Conservation (phyloP, 2,329 filamentous ascomycete genomes). For the Neodidymelliopsis sp. region DNA sequence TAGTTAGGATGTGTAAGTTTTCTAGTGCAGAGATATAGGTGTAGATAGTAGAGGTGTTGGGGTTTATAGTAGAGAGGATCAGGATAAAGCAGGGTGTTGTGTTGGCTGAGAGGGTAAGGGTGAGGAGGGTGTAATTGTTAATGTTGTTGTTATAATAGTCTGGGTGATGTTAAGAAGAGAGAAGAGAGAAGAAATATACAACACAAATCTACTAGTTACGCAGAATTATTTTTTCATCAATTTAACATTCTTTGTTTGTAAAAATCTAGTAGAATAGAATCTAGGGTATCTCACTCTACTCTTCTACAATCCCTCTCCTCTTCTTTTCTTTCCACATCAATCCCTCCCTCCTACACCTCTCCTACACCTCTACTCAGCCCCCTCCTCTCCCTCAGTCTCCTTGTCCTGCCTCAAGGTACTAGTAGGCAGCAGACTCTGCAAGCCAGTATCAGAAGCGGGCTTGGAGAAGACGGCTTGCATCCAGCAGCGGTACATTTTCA, state of each 20-base stretch:
- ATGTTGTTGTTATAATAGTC: not conserved
- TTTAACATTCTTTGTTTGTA: too few species aligned
- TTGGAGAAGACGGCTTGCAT: conserved; percentile 84
- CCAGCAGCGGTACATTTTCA: conserved; percentile 99
- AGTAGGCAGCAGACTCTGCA: conserved; percentile 41
- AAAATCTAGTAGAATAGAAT: too few species aligned
- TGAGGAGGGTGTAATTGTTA: not conserved
- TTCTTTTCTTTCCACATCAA: too few species aligned
- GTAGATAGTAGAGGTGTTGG: conserved; percentile 34
- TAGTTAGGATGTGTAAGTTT: conserved; percentile 22
- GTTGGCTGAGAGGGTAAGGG: conserved; percentile 9
- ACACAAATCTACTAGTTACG: too few species aligned
- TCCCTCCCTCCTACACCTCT: not conserved
- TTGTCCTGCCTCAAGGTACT: conserved; percentile 45
- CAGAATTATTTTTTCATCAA: too few species aligned
- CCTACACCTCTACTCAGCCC: conserved; percentile 8
- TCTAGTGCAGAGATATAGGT: conserved; percentile 24
- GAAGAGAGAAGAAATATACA: too few species aligned
- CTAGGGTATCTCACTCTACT: too few species aligned
- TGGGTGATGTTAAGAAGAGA: too few species aligned
- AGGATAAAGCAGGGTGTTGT: conserved; percentile 35
- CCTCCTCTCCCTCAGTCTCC: conserved; percentile 15
- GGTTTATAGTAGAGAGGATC: conserved; percentile 32
- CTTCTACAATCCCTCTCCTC: too few species aligned
- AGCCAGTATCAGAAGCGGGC: conserved; percentile 35